Percentiles rank a stretch among this genome's conserved stretches.
Evolutionary conservation across 192 early-diverging fungal genomes (phyloP).

Genomic region (Backusella circina): DNA sequence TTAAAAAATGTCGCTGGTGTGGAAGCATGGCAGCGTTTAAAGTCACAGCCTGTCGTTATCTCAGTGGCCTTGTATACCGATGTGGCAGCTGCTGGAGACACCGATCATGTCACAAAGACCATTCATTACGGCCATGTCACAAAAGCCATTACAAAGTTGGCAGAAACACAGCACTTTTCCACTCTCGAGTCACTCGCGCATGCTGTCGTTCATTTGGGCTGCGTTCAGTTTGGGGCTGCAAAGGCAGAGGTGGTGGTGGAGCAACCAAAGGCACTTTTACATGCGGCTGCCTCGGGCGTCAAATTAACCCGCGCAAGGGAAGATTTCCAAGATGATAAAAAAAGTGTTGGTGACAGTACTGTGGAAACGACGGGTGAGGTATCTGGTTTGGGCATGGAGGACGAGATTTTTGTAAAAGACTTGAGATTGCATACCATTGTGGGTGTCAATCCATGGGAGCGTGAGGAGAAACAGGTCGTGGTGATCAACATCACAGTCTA

Average conservation of each 20-base stretch:
- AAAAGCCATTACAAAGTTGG: constrained; percentile 71
- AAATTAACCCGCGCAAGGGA: constrained; percentile 75
- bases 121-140: constrained; percentile 83
- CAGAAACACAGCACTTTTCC: constrained; percentile 66
- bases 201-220: constrained; percentile 56
- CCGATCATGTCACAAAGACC: constrained; percentile 75
- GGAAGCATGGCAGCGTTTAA: constrained; percentile 91
- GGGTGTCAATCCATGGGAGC: constrained; percentile 95
- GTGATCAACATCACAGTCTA: constrained; percentile 77
- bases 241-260: constrained; percentile 71
- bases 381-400: constrained; percentile 49
- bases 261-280: constrained; percentile 88
- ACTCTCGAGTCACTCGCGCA: constrained; percentile 73
- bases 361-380: constrained; percentile 37
- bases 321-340: constrained; percentile 32
- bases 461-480: constrained; percentile 89
- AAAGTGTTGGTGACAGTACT: not conserved
- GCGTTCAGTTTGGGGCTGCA: constrained; percentile 60
- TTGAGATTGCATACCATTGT: constrained; percentile 82
- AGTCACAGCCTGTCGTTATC: constrained; percentile 83
- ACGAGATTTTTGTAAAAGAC: constrained; percentile 83
- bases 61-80: constrained; percentile 71
- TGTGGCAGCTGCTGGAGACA: constrained; percentile 70
- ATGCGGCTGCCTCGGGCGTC: constrained; percentile 84
- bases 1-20: constrained; percentile 85